Conservation (phyloP, 805 yeast species). For the Saccharomycopsis malanga region DNA sequence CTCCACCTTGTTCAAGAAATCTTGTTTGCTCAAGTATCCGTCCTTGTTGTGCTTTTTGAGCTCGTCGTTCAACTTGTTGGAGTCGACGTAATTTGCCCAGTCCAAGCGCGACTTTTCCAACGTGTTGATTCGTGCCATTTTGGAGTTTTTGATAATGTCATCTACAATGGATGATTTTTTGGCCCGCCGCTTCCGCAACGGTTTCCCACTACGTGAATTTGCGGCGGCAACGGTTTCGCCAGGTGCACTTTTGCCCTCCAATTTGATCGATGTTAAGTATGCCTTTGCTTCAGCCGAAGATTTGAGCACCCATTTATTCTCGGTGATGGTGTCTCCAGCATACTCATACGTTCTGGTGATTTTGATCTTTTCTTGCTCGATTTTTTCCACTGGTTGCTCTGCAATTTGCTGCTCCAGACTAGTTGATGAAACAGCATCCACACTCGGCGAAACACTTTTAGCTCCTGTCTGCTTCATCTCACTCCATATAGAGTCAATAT, state of each 20-base stretch:
- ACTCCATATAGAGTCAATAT: conserved; percentile 49
- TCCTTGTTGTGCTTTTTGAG: conserved; percentile 73
- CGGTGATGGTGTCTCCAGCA: conserved; percentile 79
- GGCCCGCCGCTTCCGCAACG: conserved; percentile 37
- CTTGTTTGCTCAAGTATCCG: conserved; percentile 89
- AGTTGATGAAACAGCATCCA: not conserved
- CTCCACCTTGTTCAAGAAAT: conserved; percentile 74
- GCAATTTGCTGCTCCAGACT: conserved; percentile 3
- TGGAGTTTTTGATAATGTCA: conserved; percentile 61
- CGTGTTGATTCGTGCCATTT: conserved; percentile 78
- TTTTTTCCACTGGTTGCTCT: not conserved
- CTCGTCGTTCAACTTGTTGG: conserved; percentile 78
- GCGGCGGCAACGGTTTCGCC: conserved; percentile 20
- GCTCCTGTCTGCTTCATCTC: conserved; percentile 35
- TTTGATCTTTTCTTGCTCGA: conserved; percentile 46
- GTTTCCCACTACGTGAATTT: conserved; percentile 15
- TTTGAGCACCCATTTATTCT: conserved; percentile 68
- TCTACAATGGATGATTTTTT: conserved; percentile 73
- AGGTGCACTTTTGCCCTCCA: not conserved
- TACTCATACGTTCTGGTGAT: conserved; percentile 76
- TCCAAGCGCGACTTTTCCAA: conserved; percentile 88
- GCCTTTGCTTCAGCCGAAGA: conserved; percentile 85
- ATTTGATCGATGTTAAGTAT: conserved; percentile 50
- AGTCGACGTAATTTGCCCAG: conserved; percentile 92
- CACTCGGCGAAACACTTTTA: not conserved